These are phyloP conservation scores for Delitschia confertaspora DNA, from an alignment of 495 filamentous ascomycete genomes.

Conservation along the genomic window DNA sequence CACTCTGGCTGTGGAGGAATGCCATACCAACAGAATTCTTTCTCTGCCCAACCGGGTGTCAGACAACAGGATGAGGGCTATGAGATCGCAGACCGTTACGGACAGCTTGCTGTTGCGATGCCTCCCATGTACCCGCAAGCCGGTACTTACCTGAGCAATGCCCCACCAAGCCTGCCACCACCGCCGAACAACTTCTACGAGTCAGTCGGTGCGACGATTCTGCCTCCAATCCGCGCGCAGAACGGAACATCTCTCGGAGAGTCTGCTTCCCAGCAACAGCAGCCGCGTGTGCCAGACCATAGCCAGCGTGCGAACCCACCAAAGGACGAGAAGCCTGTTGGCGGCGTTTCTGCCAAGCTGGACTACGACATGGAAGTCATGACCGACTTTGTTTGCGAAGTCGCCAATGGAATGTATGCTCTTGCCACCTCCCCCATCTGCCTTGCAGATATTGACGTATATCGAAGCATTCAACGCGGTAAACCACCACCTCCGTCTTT, in stretches of 20 bases:
- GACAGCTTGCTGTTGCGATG: slow-evolving; percentile 29
- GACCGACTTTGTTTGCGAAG: slow-evolving; percentile 94
- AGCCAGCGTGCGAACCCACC: slow-evolving; percentile 19
- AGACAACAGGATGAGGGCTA: slow-evolving; percentile 31
- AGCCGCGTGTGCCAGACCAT: slow-evolving; percentile 24
- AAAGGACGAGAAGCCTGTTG: slow-evolving; percentile 41
- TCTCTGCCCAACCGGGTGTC: slow-evolving; percentile 26
- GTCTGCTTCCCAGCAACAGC: slow-evolving; percentile 26
- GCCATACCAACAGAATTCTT: slow-evolving; percentile 31
- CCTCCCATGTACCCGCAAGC: slow-evolving; percentile 31
- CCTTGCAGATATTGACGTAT: slow-evolving; percentile 63
- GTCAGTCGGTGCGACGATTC: slow-evolving; percentile 28
- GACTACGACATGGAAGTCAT: slow-evolving; percentile 99
- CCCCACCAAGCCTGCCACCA: slow-evolving; percentile 23
- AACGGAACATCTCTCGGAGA: slow-evolving; percentile 18
- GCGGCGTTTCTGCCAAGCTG: slow-evolving; percentile 89
- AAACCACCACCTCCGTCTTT: slow-evolving; percentile 64
- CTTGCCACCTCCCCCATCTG: slow-evolving; percentile 52
- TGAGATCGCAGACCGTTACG: slow-evolving; percentile 32
- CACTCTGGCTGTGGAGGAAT: slow-evolving; percentile 29
- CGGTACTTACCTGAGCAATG: slow-evolving; percentile 23
- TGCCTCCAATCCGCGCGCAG: slow-evolving; percentile 33
- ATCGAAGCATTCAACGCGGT: slow-evolving; percentile 66
- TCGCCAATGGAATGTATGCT: slow-evolving; percentile 74
- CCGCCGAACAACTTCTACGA: slow-evolving; percentile 31